Evolutionary conservation across 192 early-diverging fungal species (phyloP).

Genomic region (Coemansia sp.): DNA sequence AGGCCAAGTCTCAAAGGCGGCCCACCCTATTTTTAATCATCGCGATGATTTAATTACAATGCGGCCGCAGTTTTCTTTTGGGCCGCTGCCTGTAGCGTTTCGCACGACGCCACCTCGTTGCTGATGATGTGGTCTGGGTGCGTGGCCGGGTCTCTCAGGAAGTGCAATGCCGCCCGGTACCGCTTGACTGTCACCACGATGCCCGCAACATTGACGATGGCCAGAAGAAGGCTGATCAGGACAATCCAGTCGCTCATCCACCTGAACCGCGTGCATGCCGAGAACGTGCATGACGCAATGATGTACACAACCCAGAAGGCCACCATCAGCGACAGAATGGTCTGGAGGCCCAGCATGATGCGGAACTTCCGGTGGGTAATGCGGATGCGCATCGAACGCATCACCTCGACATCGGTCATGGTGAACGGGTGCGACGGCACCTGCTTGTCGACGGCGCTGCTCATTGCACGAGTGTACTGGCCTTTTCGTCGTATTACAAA

Average conservation of each 20-base stretch:
- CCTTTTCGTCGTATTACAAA: not conserved
- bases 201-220: constrained; percentile 27
- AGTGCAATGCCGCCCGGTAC: constrained; percentile 33
- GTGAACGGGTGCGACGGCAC: constrained; percentile 47
- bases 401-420: constrained; percentile 44
- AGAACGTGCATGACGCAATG: constrained; percentile 17
- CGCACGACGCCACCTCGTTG: constrained; percentile 22
- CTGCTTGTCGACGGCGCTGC: constrained; percentile 7
- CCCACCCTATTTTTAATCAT: not conserved
- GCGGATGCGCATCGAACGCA: constrained; percentile 51
- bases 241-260: constrained; percentile 51
- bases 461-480: constrained; percentile 1
- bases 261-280: constrained; percentile 9
- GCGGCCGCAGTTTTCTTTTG: constrained; percentile 1
- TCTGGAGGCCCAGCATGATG: constrained; percentile 30
- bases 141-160: constrained; percentile 37
- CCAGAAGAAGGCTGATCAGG: constrained; percentile 34
- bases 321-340: constrained; percentile 24
- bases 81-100: constrained; percentile 5
- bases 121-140: constrained; percentile 48
- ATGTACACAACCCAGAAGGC: constrained; percentile 37
- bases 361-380: constrained; percentile 43
- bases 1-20: not conserved
- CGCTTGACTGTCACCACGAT: constrained; percentile 36
- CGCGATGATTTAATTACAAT: not conserved